phyloP scores from a whole-genome alignment of 495 filamentous ascomycete genomes.

The Amorphotheca resinae region DNA sequence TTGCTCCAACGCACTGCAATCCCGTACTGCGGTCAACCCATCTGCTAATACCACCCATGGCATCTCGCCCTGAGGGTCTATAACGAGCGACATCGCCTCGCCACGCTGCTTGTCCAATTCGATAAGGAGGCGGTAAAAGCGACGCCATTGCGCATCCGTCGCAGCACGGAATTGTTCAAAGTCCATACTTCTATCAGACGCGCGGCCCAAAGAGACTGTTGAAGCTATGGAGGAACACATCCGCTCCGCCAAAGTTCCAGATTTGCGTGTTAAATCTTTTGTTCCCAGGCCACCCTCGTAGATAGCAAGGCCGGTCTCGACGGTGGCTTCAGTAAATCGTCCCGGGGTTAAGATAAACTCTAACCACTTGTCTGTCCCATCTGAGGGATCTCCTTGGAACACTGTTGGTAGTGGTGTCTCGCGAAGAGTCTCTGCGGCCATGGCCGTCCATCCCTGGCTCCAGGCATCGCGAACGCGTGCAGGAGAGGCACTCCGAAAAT shows the following conservation, averaged over 20 bases:
- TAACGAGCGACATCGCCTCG: slow-evolving; percentile 62
- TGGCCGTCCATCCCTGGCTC: slow-evolving; percentile 58
- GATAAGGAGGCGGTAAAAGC: slow-evolving; percentile 71
- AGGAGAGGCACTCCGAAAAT: slow-evolving; percentile 24
- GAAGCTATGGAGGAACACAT: slow-evolving; percentile 58
- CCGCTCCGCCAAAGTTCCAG: slow-evolving; percentile 46
- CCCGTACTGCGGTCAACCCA: slow-evolving; percentile 60
- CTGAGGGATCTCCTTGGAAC: slow-evolving; percentile 48
- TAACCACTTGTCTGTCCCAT: slow-evolving; percentile 53
- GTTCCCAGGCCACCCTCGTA: slow-evolving; percentile 51
- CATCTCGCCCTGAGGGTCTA: slow-evolving; percentile 55
- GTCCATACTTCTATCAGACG: slow-evolving; percentile 52
- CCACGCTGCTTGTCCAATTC: slow-evolving; percentile 79
- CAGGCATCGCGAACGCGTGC: slow-evolving; percentile 41
- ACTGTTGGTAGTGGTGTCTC: slow-evolving; percentile 40
- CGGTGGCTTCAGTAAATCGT: slow-evolving; percentile 56
- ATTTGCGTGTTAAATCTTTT: slow-evolving; percentile 28
- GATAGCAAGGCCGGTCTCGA: slow-evolving; percentile 70
- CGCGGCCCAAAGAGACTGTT: slow-evolving; percentile 46
- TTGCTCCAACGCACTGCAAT: slow-evolving; percentile 65
- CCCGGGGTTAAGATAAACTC: slow-evolving; percentile 72
- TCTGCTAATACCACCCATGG: slow-evolving; percentile 77
- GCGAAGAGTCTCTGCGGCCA: slow-evolving; percentile 48
- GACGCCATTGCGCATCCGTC: slow-evolving; percentile 74
- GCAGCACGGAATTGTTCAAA: slow-evolving; percentile 56